Base-by-base conservation (phyloP, 345 rosid species). In the Eucalyptus sp. region DNA sequence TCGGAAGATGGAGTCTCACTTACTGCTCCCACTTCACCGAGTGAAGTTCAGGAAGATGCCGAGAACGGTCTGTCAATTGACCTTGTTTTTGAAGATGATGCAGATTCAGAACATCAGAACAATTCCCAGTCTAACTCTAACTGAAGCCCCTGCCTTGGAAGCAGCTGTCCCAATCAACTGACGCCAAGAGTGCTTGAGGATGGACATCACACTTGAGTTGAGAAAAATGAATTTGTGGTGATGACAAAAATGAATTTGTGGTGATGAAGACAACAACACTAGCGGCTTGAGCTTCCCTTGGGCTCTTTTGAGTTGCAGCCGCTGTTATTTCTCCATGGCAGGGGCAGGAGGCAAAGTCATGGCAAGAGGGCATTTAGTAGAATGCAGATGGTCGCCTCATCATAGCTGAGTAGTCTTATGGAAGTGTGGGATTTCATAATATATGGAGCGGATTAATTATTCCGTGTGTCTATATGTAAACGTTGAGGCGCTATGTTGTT, bases 21-120 rank as follows among this genome's bases (percentile, higher is more conserved):
- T 33, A 86, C 71, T 37, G 49, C 50, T 13, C 5, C 88, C 27
- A 52, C 25, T 90, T 29, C 52, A 49, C 64, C 88, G 2, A 46
- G 80, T 76, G 89, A 80, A 80, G 88, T 64, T 87, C 80, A 87
- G 25, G 93, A 93, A 52, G 86, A 68, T 46, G 46, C 50, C 7
- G 54, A 87, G 64, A 50, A 41, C 18, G 33, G 52, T 10, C 25
- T 76, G 48, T 12, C 48, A 1, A 76, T 76, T 41, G 6, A 43
- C 27, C 41, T 20, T 76, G 29, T 41, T 76, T 20, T 11, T 6
- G 84, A 76, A 76, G 48, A 41, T 76, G 83, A 76, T 6, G 29
- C 29, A 43, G 84, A 12, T 41, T 76, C 84, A 41, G 84, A 41
- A 76, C 48, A 37, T 76, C 48, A 76, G 84, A 37, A 76, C 48